Percentiles rank a stretch among this genome's conserved stretches.
These are phyloP conservation scores for Venturia carpophila DNA, from an alignment of 2,329 filamentous ascomycete species.

Conservation along the genomic window DNA sequence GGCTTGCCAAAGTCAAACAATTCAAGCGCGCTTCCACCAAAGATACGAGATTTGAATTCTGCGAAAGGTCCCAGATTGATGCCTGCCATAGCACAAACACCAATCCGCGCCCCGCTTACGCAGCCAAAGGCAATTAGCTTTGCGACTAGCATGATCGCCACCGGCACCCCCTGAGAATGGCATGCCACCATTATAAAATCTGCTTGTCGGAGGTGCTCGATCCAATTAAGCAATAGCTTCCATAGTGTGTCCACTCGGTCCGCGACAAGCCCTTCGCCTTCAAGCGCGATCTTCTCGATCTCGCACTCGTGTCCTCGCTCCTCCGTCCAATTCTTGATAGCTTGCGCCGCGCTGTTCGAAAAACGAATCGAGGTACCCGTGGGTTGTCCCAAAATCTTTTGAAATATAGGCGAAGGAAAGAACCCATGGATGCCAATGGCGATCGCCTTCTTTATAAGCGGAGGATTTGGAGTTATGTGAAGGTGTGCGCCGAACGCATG, in stretches of 20 bases:
- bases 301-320: constrained; percentile 65
- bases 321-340: constrained; percentile 76
- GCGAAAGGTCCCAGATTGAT: constrained; percentile 89
- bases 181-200: constrained; percentile 90
- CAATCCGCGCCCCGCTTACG: constrained; percentile 66
- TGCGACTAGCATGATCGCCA: constrained; percentile 83
- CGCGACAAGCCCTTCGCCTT: constrained; percentile 86
- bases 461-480: constrained; percentile 58
- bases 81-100: constrained; percentile 82
- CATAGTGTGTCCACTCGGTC: constrained; percentile 88
- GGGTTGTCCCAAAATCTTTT: constrained; percentile 87
- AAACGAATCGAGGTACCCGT: constrained; percentile 94
- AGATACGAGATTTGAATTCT: constrained; percentile 81
- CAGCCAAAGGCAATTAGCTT: constrained; percentile 89
- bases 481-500: constrained; percentile 58
- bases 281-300: constrained; percentile 88
- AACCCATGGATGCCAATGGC: constrained; percentile 93
- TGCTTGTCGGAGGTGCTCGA: constrained; percentile 77
- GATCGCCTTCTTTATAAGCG: constrained; percentile 73
- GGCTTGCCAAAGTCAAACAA: constrained; percentile 88
- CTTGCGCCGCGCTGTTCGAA: constrained; percentile 74
- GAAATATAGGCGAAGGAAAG: constrained; percentile 78
- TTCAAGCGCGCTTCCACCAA: constrained; percentile 87
- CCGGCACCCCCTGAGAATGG: constrained; percentile 92
- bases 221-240: constrained; percentile 91